phyloP scores from a whole-genome alignment of 768 basidiomycete species.

The Cubamyces lactineus region DNA sequence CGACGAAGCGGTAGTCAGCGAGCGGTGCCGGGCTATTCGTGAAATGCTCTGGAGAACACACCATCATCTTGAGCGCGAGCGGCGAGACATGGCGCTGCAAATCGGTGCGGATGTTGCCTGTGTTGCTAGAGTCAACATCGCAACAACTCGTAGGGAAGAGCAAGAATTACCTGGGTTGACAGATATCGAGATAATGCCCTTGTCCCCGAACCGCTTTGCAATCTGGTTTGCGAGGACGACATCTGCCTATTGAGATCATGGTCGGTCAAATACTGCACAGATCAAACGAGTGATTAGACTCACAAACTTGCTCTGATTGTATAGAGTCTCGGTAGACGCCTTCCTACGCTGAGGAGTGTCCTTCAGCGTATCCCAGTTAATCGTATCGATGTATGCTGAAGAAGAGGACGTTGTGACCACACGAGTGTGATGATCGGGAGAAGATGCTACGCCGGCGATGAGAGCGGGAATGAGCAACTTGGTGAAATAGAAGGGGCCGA shows the following conservation, averaged over 20 bases:
- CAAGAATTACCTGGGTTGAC: conserved; percentile 47
- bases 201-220: conserved; percentile 49
- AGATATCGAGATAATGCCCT: conserved; percentile 47
- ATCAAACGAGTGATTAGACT: conserved; percentile 17
- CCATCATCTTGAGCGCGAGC: conserved; percentile 6
- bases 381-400: conserved; percentile 35
- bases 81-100: conserved; percentile 9
- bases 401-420: conserved; percentile 52
- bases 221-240: conserved; percentile 50
- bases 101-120: conserved; percentile 29
- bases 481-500: conserved; percentile 42
- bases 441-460: conserved; percentile 41
- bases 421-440: conserved; percentile 48
- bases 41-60: neutral
- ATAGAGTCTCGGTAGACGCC: conserved; percentile 23
- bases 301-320: conserved; percentile 51
- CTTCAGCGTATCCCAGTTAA: conserved; percentile 45
- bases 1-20: too few relatives aligned
- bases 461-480: conserved; percentile 53
- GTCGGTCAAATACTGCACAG: too few relatives aligned
- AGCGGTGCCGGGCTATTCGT: too few relatives aligned
- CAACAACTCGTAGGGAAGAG: conserved; percentile 35
- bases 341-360: conserved; percentile 33
- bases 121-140: neutral
- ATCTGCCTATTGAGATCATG: conserved; percentile 46